Evolutionary conservation across 495 filamentous ascomycete species (phyloP), one percentile per base, ranked within the genome.

Genomic region (Paragyromitra xinjiangensis): DNA sequence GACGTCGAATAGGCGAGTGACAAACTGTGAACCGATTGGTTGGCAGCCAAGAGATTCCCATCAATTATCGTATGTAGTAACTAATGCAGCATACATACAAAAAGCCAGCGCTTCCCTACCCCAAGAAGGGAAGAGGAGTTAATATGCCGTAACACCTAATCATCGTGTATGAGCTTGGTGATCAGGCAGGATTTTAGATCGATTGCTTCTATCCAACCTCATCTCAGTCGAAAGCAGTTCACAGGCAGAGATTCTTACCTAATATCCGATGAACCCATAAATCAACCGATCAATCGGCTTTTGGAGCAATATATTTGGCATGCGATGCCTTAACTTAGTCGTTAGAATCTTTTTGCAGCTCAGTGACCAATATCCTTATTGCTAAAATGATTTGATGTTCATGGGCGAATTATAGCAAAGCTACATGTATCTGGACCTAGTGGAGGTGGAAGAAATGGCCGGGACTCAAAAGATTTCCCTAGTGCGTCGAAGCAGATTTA

Each of bases 11-110:
- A 16, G 50, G 4, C 65, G 65, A 68, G 65, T 68, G 65, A 68
- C 51, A 68, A 1, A 2, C 37, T 24, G 50, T 68, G 65, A 68
- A 56, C 65, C 50, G 65, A 68, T 68, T 56, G 65, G 48, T 14
- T 4, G 6, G 6, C 4, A 24, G 22, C n/a, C 24, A n/a, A 51
- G 24, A 40, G 42, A 67, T 67, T 19, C 6, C 37, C 14, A 67
- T 29, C 45, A 26, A 53, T 53, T 51, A 37, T 67, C 45, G 16
- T 22, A 19, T 22, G 44, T 14, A 8, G 61, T 34, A 34, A 0
- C n/a, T 45, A 34, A 34, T 34, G 29, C 29, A 19, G 7, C 61
- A 64, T n/a, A 24, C 29, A 22, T 44, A 63, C 44, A 64, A 42
- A 7, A 44, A 64, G 19, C 12, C 1, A 7, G 19, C 61, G 39